These are phyloP conservation scores for Neotropicomus parvogracilis DNA, from an alignment of 1,284 basidiomycete species.

Conservation along the genomic window DNA sequence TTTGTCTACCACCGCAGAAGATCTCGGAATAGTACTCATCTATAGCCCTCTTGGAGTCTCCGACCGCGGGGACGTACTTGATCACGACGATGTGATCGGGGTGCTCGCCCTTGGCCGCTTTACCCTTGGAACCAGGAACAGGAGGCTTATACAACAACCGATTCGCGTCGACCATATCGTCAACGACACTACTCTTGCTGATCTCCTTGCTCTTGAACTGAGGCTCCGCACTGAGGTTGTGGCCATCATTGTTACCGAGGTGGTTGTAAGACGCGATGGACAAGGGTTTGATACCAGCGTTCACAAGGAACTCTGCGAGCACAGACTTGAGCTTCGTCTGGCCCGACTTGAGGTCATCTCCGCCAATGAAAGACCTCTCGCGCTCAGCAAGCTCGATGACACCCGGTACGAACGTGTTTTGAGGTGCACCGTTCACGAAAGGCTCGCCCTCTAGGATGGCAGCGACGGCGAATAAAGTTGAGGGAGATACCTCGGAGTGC, in stretches of 20 bases:
- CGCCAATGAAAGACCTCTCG: constrained; percentile 90
- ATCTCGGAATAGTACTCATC: constrained; percentile 99
- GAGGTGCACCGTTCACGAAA: constrained; percentile 97
- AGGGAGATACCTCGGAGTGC: constrained; percentile 92
- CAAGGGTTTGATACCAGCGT: constrained; percentile 97
- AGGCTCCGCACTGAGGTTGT: constrained; percentile 86
- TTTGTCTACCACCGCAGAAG: constrained; percentile 77
- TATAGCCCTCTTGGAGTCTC: constrained; percentile 96
- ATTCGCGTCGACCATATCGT: constrained; percentile 96
- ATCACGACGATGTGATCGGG: constrained; percentile 97
- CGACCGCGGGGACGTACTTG: constrained; percentile 92
- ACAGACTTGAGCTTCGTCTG: constrained; percentile 96
- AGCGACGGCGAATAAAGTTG: constrained; percentile 93
- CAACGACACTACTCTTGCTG: constrained; percentile 93
- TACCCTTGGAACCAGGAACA: constrained; percentile 55
- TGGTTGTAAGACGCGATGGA: constrained; percentile 98
- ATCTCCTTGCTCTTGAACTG: constrained; percentile 99
- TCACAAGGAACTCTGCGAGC: constrained; percentile 96
- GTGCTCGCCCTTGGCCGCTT: constrained; percentile 82
- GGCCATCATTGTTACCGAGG: constrained; percentile 96
- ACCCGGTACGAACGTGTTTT: constrained; percentile 99
- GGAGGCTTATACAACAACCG: constrained; percentile 84
- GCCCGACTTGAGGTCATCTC: constrained; percentile 96
- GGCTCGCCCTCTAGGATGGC: constrained; percentile 93
- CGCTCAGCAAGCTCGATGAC: constrained; percentile 91